These are phyloP conservation scores for Eucalyptus pauciflora DNA, from an alignment of 345 rosid genomes.

Conservation along the genomic window DNA sequence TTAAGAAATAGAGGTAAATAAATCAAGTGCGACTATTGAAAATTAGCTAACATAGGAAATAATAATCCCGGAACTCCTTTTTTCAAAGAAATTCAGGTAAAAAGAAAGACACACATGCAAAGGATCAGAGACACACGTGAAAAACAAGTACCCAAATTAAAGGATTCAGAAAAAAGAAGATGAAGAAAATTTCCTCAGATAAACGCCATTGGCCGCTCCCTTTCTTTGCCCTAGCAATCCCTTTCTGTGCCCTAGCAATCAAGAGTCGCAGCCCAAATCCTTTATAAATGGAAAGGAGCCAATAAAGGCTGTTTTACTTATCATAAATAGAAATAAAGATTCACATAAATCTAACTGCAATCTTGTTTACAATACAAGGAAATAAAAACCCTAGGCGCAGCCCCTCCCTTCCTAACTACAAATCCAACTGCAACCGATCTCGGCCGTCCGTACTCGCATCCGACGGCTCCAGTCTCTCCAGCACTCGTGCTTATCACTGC, in stretches of 20 bases:
- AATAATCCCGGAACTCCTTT: background rate
- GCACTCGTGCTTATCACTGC: slow-evolving; percentile 22
- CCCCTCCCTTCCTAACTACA: slow-evolving; percentile 1
- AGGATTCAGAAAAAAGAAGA: background rate
- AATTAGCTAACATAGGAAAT: background rate
- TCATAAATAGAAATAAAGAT: background rate
- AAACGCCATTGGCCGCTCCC: background rate
- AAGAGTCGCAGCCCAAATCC: background rate
- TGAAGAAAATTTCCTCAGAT: background rate
- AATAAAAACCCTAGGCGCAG: slow-evolving; percentile 28
- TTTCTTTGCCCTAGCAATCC: background rate
- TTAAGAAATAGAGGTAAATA: background rate
- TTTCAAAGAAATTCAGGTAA: background rate
- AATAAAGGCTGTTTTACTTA: background rate
- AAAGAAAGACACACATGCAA: background rate
- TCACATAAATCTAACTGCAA: background rate
- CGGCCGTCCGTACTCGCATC: slow-evolving; percentile 12
- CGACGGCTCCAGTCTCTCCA: slow-evolving; percentile 17
- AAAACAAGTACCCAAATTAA: background rate
- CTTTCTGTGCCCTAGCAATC: background rate
- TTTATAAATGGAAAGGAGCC: background rate
- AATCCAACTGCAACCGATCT: slow-evolving; percentile 11
- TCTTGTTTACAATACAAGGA: background rate
- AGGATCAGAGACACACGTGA: background rate
- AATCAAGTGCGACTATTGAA: background rate